These are phyloP conservation scores for Aspergillus floridensis DNA, from an alignment of 2,329 filamentous ascomycete species.

Conservation along the genomic window DNA sequence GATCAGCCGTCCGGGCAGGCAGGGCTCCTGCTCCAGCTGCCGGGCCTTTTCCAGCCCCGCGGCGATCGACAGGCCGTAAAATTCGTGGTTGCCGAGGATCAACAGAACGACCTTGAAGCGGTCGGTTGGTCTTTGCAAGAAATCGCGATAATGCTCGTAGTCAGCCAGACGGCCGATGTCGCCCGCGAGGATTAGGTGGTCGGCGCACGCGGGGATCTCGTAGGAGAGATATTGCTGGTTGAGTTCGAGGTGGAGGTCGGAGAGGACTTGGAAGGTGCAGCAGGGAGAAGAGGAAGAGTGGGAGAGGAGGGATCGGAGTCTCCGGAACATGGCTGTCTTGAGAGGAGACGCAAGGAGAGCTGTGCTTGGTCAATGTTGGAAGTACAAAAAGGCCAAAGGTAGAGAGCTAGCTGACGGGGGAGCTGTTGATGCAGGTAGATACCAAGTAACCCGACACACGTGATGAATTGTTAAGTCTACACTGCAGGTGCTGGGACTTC, in stretches of 20 bases:
- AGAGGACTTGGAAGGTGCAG: constrained; percentile 25
- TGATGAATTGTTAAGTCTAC: too few relatives aligned
- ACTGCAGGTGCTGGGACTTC: too few relatives aligned
- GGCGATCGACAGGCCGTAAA: constrained; percentile 24
- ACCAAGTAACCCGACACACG: too few relatives aligned
- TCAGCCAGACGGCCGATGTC: constrained; percentile 26
- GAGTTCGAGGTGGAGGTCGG: constrained; percentile 32
- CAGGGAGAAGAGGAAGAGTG: too few relatives aligned
- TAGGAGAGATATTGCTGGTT: constrained; percentile 26
- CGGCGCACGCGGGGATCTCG: constrained; percentile 20
- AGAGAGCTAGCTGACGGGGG: too few relatives aligned
- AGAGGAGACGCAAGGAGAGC: too few relatives aligned
- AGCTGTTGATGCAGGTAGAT: too few relatives aligned
- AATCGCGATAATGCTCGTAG: constrained; percentile 25
- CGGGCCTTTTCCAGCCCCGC: constrained; percentile 22
- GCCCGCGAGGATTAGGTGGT: constrained; percentile 25
- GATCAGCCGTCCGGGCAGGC: constrained; percentile 25
- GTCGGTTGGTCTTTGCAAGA: constrained; percentile 22
- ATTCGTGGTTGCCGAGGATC: constrained; percentile 26
- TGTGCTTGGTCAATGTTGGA: too few relatives aligned
- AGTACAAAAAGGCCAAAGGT: too few relatives aligned
- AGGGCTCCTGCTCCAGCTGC: constrained; percentile 28
- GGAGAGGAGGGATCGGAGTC: too few relatives aligned
- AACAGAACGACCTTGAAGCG: constrained; percentile 25
- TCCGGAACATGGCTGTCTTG: too few relatives aligned